These are phyloP conservation scores for Calocybe cyanea DNA, from an alignment of 768 basidiomycete genomes.

Conservation along the genomic window DNA sequence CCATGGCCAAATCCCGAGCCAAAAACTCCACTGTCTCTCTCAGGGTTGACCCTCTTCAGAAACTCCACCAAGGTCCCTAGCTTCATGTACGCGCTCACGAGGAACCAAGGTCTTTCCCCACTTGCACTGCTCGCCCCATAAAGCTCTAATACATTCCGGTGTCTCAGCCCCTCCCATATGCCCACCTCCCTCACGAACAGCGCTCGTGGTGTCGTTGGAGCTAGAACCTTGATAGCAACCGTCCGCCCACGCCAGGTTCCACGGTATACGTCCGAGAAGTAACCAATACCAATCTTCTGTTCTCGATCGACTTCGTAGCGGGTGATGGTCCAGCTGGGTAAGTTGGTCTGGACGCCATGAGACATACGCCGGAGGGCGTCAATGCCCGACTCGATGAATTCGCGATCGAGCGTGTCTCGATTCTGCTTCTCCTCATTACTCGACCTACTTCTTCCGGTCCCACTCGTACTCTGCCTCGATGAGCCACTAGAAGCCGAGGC, in stretches of 20 bases:
- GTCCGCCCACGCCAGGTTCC: slow-evolving; percentile 65
- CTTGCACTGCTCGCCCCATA: slow-evolving; percentile 74
- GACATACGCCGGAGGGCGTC: slow-evolving; percentile 62
- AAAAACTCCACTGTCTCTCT: no score
- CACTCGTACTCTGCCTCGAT: neutral
- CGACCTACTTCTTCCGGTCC: neutral
- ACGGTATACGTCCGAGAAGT: slow-evolving; percentile 76
- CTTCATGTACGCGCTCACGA: slow-evolving; percentile 70
- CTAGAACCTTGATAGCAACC: slow-evolving; percentile 73
- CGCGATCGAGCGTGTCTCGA: slow-evolving; percentile 55
- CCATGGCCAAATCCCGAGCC: no score
- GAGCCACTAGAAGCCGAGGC: neutral
- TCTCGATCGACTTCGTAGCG: slow-evolving; percentile 74
- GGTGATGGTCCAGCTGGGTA: slow-evolving; percentile 80
- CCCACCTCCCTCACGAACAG: slow-evolving; percentile 69
- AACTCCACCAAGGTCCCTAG: slow-evolving; percentile 62
- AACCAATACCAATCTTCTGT: slow-evolving; percentile 65
- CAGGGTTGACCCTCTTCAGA: slow-evolving; percentile 44
- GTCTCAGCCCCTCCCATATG: slow-evolving; percentile 68
- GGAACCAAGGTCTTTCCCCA: slow-evolving; percentile 72
- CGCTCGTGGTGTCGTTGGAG: slow-evolving; percentile 52
- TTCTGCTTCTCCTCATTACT: slow-evolving; percentile 3
- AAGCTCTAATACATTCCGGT: slow-evolving; percentile 68
- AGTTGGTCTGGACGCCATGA: slow-evolving; percentile 17
- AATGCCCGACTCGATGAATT: slow-evolving; percentile 70